A percentile compares a stretch with the other conserved stretches of the same genome.
These are phyloP conservation scores for Lentinus brumalis DNA, from an alignment of 768 basidiomycete genomes.

Conservation along the genomic window DNA sequence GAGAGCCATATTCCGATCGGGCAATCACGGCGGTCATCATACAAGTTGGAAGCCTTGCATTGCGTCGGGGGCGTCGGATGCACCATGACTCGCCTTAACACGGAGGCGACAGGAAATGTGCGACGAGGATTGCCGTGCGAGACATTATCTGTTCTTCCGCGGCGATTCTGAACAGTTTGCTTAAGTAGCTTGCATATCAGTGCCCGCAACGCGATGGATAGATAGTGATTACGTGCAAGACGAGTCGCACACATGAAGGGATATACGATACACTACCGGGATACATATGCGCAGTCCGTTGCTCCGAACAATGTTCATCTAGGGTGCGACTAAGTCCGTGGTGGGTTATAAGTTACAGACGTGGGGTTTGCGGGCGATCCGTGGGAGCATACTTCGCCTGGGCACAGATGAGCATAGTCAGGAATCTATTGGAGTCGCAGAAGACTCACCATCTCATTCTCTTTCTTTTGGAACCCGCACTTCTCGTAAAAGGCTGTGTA, in stretches of 20 bases:
- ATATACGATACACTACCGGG: slow-evolving; percentile 15
- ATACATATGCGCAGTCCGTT: slow-evolving; percentile 21
- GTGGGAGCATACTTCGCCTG: slow-evolving; percentile 62
- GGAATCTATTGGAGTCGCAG: background rate
- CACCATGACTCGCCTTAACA: too few relatives aligned
- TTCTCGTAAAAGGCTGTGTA: slow-evolving; percentile 91
- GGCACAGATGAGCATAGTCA: background rate
- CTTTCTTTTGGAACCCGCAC: slow-evolving; percentile 90
- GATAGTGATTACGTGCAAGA: slow-evolving; percentile 7
- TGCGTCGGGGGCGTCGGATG: too few relatives aligned
- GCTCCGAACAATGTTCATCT: slow-evolving; percentile 6
- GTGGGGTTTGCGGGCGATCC: slow-evolving; percentile 41
- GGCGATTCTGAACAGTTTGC: too few relatives aligned
- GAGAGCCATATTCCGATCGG: too few relatives aligned
- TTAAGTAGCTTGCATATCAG: background rate
- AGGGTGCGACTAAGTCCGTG: slow-evolving; percentile 7
- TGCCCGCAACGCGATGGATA: background rate
- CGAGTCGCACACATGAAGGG: background rate
- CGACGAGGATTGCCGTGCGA: too few relatives aligned
- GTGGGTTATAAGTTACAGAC: slow-evolving; percentile 30
- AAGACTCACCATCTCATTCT: slow-evolving; percentile 83
- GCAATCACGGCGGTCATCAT: too few relatives aligned
- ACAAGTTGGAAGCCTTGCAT: too few relatives aligned
- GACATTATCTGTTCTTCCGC: too few relatives aligned
- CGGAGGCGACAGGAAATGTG: too few relatives aligned